Evolutionary conservation across 2,329 filamentous ascomycete genomes (phyloP).

Genomic region (Camillea tinctor): DNA sequence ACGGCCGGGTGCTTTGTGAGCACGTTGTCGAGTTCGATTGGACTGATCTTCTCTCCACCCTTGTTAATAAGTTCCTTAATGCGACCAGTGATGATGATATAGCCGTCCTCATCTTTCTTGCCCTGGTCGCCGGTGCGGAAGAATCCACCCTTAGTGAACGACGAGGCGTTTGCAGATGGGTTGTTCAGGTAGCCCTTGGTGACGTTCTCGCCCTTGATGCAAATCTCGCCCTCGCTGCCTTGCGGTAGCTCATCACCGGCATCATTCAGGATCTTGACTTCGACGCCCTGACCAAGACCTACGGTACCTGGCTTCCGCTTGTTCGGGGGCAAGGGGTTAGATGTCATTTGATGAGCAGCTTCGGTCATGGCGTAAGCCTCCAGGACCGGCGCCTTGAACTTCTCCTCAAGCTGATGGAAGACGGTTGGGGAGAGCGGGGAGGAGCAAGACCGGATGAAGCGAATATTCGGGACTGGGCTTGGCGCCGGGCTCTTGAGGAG

Average conservation of each 20-base stretch:
- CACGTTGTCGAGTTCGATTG: constrained; percentile 84
- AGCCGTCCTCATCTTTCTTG: constrained; percentile 75
- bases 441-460: constrained; percentile 86
- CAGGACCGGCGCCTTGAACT: constrained; percentile 75
- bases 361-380: constrained; percentile 95
- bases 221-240: constrained; percentile 77
- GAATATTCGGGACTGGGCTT: constrained; percentile 66
- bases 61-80: constrained; percentile 95
- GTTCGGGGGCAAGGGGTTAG: constrained; percentile 67
- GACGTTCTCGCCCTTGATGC: constrained; percentile 78
- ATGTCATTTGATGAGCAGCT: constrained; percentile 82
- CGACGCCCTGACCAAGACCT: constrained; percentile 79
- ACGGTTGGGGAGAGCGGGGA: constrained; percentile 79
- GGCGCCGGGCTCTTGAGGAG: constrained; percentile 73
- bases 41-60: constrained; percentile 85
- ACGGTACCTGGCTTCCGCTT: constrained; percentile 80
- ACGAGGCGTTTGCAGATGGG: constrained; percentile 67
- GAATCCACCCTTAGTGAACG: constrained; percentile 74
- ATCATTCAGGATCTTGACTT: constrained; percentile 73
- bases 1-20: constrained; percentile 71
- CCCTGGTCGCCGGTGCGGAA: constrained; percentile 90
- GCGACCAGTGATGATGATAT: constrained; percentile 82
- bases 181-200: constrained; percentile 87
- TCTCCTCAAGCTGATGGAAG: constrained; percentile 75
- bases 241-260: constrained; percentile 66